Base-by-base conservation (phyloP, 345 rosid species). In the Euphorbia lathyris region DNA sequence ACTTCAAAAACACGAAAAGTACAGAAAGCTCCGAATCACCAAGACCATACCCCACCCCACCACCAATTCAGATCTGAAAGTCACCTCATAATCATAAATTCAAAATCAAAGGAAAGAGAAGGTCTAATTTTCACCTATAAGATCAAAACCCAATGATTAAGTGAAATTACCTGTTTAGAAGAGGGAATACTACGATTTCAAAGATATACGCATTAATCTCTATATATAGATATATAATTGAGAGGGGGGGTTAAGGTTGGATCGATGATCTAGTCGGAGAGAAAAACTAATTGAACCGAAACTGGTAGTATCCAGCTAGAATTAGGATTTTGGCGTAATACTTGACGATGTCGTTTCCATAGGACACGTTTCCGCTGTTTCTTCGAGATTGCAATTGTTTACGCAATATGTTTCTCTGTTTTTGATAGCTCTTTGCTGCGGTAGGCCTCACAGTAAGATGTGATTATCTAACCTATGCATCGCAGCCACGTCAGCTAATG, bases 11-110 rank as follows among this genome's bases (percentile, higher is more conserved):
- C 80, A 82, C 55, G 80, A 36, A 77, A 79, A 47, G 71, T 42
- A 58, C 60, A 45, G 74, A 80, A 65, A 76, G 80, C 83, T 72
- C 77, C 74, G 43, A 71, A 61, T 25, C 65, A 80, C 75, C 76
- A 62, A 71, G 43, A 63, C 64, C 3, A 72, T 32, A 72, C 50
- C 72, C 67, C 80, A 73, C 71, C 66, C 45, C 42, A 36, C 74
- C n/a, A n/a, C n/a, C n/a, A n/a, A n/a, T n/a, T 36, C 75, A 81
- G 83, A 84, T 84, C 85, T 75, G 40, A 84, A 78, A 71, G 67
- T 76, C 63, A 47, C 50, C 59, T n/a, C 65, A n/a, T 12, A 40
- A 36, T 26, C 56, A 27, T 40, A 9, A 40, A 40, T 40, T 40
- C 9, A 40, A 40, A 9, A 40, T 40, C 43, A 40, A 40, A 40